Evolutionary conservation across 768 basidiomycete genomes (phyloP).

Genomic region (Mycena epipterygia): DNA sequence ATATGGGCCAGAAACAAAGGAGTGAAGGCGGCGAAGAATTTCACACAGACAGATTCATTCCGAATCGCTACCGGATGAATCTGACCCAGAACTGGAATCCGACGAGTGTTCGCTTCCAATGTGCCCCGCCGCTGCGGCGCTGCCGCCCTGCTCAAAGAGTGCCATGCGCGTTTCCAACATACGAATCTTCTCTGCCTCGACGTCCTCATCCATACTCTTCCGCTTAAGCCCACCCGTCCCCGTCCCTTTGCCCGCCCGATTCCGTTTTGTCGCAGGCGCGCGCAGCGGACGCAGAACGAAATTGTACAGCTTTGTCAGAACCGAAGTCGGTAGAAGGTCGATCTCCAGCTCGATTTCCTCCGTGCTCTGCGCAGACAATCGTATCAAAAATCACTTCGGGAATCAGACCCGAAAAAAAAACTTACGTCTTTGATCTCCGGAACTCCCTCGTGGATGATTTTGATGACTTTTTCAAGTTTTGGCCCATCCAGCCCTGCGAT

Average conservation of each 20-base stretch:
- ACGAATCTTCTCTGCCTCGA: conserved; percentile 95
- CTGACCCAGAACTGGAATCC: conserved; percentile 83
- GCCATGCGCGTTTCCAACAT: conserved; percentile 90
- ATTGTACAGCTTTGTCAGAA: conserved; percentile 95
- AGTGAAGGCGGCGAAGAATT: conserved; percentile 31
- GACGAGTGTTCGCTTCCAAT: conserved; percentile 81
- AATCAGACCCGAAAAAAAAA: conserved; percentile 31
- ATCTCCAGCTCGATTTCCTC: conserved; percentile 99
- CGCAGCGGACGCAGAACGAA: conserved; percentile 89
- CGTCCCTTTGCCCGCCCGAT: conserved; percentile 79
- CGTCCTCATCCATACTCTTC: conserved; percentile 97
- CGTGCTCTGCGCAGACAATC: conserved; percentile 71
- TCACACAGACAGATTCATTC: conserved; percentile 64
- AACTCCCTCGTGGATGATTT: conserved; percentile 94
- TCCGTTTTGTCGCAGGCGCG: conserved; percentile 75
- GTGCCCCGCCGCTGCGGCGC: conserved; percentile 50
- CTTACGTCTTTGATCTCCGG: conserved; percentile 95
- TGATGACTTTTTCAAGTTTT: conserved; percentile 91
- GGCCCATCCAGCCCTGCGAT: conserved; percentile 88
- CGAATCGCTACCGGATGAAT: conserved; percentile 88
- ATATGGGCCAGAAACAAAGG: conserved; percentile 33
- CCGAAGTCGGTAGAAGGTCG: conserved; percentile 87
- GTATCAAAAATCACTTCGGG: conserved; percentile 17
- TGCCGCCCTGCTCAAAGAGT: conserved; percentile 78
- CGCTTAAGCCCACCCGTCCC: conserved; percentile 93